Base-by-base conservation (phyloP, 345 rosid species). In the Syzygium aromaticum region DNA sequence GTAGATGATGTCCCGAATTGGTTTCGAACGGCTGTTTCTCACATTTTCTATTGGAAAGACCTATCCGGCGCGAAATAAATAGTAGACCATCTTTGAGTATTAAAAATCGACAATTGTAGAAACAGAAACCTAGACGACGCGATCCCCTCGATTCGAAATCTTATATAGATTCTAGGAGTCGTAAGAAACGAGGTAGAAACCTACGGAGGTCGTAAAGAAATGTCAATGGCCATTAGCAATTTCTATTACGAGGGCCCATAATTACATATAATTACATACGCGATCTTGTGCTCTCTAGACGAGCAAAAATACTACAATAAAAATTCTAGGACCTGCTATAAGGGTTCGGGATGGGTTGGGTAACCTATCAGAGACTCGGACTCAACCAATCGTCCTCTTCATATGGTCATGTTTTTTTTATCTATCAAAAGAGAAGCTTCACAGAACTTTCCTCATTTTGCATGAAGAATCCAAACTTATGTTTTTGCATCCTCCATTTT, bases 21-120 rank as follows among this genome's bases (percentile, higher is more conserved):
- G 4, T 23, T 56, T 56, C 25, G 5, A 0, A 57, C 25, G 27
- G 0, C 2, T 11, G 0, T 0, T 25, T 27, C 0, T 6, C 4
- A 12, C 6, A 27, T 28, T 64, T 64, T 15, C 0, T 3, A 64
- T 16, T 30, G 11, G 16, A 30, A 30, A 64, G 10, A 28, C 1
- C 0, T 16, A 8, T 16, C 0, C 1, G 0, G 12, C 38, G 0
- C 12, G 30, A 64, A 64, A 11, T 64, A 7, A 28, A 15, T 16
- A 0, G 1, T 0, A 30, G 30, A 28, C 1, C 11, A 64, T 30
- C 11, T 64, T 64, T 7, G 5, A 28, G 40, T 7, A 3, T 15
- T 43, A 43, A 43, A 67, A 3, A 16, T 1, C 0, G 2, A 30
- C 0, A 1, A 33, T 33, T 5, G 4, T 43, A 43, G 46, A 43